Percentiles rank a stretch among this genome's conserved stretches.
phyloP scores from a whole-genome alignment of 257 asterid genomes.

The Leonotis leonurus region DNA sequence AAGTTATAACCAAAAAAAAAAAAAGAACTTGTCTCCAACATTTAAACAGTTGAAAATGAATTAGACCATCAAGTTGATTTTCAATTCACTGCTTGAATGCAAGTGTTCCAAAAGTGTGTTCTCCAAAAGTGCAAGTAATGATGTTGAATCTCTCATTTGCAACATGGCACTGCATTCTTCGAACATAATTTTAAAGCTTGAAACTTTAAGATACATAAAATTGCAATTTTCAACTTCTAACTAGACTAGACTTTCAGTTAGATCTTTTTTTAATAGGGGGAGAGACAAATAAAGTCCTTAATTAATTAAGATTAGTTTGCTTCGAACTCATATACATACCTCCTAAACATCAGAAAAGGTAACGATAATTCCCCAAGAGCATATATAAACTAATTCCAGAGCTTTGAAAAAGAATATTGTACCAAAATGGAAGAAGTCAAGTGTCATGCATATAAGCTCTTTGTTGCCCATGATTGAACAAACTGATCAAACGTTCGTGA shows the following conservation, averaged over 20 bases:
- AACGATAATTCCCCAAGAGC: too few species aligned
- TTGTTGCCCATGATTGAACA: not conserved
- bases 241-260: not conserved
- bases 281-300: not conserved
- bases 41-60: too few species aligned
- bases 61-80: too few species aligned
- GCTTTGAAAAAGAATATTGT: not conserved
- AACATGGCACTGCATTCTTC: too few species aligned
- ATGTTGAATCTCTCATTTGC: too few species aligned
- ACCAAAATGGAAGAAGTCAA: not conserved
- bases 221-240: not conserved
- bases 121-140: too few species aligned
- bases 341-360: not conserved
- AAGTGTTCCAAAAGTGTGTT: too few species aligned
- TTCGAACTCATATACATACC: not conserved
- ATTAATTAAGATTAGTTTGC: not conserved
- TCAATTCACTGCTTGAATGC: too few species aligned
- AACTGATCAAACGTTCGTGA: too few species aligned
- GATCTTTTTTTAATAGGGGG: too few species aligned
- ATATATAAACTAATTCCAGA: not conserved
- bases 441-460: not conserved
- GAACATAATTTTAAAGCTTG: constrained; percentile 11
- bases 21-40: too few species aligned
- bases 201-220: not conserved
- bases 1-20: too few species aligned